Percentiles rank a stretch among this genome's conserved stretches.
These are phyloP conservation scores for Escovopsis sp. DNA, from an alignment of 2,329 filamentous ascomycete species.

Conservation along the genomic window DNA sequence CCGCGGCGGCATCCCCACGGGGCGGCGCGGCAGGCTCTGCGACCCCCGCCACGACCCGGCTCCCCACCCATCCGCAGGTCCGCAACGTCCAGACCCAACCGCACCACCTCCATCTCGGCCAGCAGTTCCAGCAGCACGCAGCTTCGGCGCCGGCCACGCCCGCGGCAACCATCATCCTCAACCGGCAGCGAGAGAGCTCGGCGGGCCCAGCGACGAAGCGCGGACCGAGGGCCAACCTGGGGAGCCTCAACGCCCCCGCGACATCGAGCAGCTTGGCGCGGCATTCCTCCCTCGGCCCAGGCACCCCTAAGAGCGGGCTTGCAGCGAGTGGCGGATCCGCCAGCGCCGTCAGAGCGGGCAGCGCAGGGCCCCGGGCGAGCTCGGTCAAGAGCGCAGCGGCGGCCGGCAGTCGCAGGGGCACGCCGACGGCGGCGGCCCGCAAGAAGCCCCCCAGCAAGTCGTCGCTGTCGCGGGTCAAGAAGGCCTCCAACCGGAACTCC, in stretches of 20 bases:
- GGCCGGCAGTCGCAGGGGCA: slow-evolving; percentile 32
- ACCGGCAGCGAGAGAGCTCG: slow-evolving; percentile 43
- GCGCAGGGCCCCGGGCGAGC: slow-evolving; percentile 41
- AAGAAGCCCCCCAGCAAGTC: slow-evolving; percentile 43
- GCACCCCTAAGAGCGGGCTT: slow-evolving; percentile 37
- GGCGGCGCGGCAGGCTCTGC: slow-evolving; percentile 18
- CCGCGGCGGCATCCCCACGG: slow-evolving; percentile 13
- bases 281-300: slow-evolving; percentile 48
- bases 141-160: slow-evolving; percentile 46
- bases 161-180: slow-evolving; percentile 44
- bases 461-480: slow-evolving; percentile 48
- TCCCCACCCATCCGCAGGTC: slow-evolving; percentile 29
- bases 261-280: slow-evolving; percentile 45
- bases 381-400: slow-evolving; percentile 29
- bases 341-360: slow-evolving; percentile 35
- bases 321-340: slow-evolving; percentile 14
- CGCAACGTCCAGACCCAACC: slow-evolving; percentile 36
- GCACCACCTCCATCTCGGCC: slow-evolving; percentile 5
- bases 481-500: slow-evolving; percentile 41
- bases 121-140: slow-evolving; percentile 20
- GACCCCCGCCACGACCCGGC: slow-evolving; percentile 28
- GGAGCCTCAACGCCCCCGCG: slow-evolving; percentile 31
- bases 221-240: slow-evolving; percentile 32
- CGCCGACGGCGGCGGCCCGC: slow-evolving; percentile 27
- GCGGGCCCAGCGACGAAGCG: slow-evolving; percentile 44